Conservation (phyloP, 1,139 yeast genomes). For the Sugiyamaella japonica region DNA sequence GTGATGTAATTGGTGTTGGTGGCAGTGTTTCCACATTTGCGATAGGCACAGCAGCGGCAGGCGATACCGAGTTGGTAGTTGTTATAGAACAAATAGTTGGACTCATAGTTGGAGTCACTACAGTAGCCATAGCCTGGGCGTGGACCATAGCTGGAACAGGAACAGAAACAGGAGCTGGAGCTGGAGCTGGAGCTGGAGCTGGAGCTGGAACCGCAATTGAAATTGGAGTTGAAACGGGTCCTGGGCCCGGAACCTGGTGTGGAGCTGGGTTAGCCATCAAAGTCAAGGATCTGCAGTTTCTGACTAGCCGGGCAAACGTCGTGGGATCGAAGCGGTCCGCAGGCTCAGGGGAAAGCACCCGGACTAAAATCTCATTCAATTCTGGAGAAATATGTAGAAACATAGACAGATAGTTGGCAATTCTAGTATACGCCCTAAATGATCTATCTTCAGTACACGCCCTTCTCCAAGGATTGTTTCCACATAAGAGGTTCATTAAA, state of each 20-base stretch:
- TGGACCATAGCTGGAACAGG: too few species aligned
- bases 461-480: constrained; percentile 89
- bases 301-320: constrained; percentile 2
- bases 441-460: constrained; percentile 62
- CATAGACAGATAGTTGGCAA: constrained; percentile 53
- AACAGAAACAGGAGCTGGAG: too few species aligned
- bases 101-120: too few species aligned
- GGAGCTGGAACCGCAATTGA: too few species aligned
- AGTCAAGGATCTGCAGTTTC: background rate
- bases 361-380: constrained; percentile 54
- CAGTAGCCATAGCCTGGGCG: too few species aligned
- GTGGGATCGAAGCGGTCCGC: constrained; percentile 52
- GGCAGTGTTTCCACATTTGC: background rate
- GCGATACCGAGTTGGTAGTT: background rate
- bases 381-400: constrained; percentile 69
- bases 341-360: constrained; percentile 64
- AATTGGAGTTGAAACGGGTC: too few species aligned
- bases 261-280: too few species aligned
- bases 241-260: too few species aligned
- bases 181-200: too few species aligned
- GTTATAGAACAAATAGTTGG: too few species aligned
- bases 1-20: constrained; percentile 11
- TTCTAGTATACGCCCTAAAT: constrained; percentile 52
- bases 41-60: background rate
- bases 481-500: constrained; percentile 74